Conservation (phyloP, 2,329 filamentous ascomycete genomes). For the Westerdykella aurantiaca region DNA sequence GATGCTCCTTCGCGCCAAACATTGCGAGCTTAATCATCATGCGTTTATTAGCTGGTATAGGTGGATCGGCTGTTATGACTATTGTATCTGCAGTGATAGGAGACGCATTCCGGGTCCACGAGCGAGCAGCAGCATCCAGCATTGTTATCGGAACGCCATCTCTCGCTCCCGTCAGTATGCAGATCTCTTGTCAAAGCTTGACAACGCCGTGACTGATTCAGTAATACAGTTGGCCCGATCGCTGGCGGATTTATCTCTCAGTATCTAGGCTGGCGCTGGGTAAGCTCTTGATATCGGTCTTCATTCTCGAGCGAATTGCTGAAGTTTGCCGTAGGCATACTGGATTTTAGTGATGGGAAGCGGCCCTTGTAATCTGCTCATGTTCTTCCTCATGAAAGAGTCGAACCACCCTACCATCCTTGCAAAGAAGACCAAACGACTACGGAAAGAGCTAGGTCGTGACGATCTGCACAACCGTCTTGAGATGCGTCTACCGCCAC, state of each 20-base stretch:
- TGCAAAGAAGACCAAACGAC: conserved; percentile 8
- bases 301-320: not conserved
- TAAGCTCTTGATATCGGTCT: not conserved
- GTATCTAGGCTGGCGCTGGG: conserved; percentile 16
- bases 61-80: conserved; percentile 12
- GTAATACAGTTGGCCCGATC: conserved; percentile 12
- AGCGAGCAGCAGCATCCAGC: conserved; percentile 9
- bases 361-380: conserved; percentile 10
- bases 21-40: conserved; percentile 12
- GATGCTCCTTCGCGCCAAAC: conserved; percentile 10
- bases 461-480: conserved; percentile 12
- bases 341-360: conserved; percentile 15
- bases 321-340: conserved; percentile 3
- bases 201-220: conserved; percentile 5
- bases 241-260: conserved; percentile 14
- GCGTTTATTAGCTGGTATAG: conserved; percentile 11
- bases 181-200: conserved; percentile 10
- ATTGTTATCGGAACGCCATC: conserved; percentile 12
- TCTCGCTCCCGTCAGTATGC: conserved; percentile 11
- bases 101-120: conserved; percentile 9
- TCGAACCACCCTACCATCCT: conserved; percentile 13
- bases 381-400: conserved; percentile 13
- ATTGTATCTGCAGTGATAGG: conserved; percentile 11
- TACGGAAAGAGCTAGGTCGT: conserved; percentile 11
- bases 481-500: conserved; percentile 6